Base-by-base conservation (phyloP, 1,284 basidiomycete species). In the Veloporphyrellus conicus region DNA sequence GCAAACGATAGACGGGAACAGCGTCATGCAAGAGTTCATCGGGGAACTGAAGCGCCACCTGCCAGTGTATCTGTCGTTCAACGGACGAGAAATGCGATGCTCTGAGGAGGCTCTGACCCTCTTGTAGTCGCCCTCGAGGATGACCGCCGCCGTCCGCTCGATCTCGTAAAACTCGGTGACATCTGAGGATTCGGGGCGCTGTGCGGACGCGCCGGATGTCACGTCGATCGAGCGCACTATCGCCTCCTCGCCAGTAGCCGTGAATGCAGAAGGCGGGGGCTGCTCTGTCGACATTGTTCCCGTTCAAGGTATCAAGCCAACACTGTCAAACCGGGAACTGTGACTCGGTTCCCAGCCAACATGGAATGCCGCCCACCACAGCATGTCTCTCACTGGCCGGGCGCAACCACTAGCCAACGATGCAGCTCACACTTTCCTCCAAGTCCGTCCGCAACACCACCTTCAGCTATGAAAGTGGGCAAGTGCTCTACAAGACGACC, bases 11-110 rank as follows among this genome's bases (percentile, higher is more conserved):
- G n/a, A 98, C 84, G 1, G 86, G 84, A 2, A 97, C 92, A 0
- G 93, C 92, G 53, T 91, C 85, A 18, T 82, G 79, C 6, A 99
- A 71, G 9, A 96, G 80, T 67, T 96, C 91, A 64, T 99, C 95
- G 0, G 96, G 94, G 57, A 99, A 98, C 66, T 99, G 95, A 10
- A 99, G 77, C 0, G 92, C 93, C 45, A 93, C 81, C 89, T 93
- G 20, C 20, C 10, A 34, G 33, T 14, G 50, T 28, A 16, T 16
- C 39, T 41, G 37, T n/a, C 46, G 33, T 45, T 66, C 37, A 44
- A 11, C 37, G 19, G 10, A 9, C 19, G 23, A 36, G 19, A 34
- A n/a, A 33, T 39, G 16, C 35, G 35, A 16, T 19, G 7, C 11
- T 8, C 2, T 37, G 12, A 20, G n/a, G 27, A 23, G 5, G 14